Percentiles rank a stretch among this genome's conserved stretches.
phyloP scores from a whole-genome alignment of 768 basidiomycete genomes.

The Pleurotus citrinopileatus region DNA sequence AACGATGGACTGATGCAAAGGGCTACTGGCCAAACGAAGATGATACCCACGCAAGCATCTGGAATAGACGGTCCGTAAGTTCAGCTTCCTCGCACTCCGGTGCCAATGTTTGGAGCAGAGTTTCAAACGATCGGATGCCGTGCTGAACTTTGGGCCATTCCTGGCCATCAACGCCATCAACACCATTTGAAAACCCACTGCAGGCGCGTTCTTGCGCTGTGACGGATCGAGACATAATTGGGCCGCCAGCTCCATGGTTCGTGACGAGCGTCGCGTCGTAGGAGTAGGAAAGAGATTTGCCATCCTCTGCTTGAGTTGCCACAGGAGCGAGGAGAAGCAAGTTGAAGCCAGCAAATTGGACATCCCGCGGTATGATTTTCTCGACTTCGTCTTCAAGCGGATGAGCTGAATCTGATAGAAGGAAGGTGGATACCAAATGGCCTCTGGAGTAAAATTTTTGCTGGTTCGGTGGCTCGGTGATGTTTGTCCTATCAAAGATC shows the following conservation, averaged over 20 bases:
- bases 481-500: constrained; percentile 67
- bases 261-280: constrained; percentile 61
- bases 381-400: constrained; percentile 49
- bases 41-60: constrained; percentile 63
- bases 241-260: constrained; percentile 69
- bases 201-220: constrained; percentile 42
- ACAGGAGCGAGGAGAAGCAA: constrained; percentile 60
- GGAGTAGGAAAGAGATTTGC: constrained; percentile 21
- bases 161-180: constrained; percentile 58
- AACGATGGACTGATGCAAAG: constrained; percentile 15
- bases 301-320: constrained; percentile 19
- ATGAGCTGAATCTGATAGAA: constrained; percentile 47
- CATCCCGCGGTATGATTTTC: constrained; percentile 43
- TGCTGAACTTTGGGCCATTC: constrained; percentile 75
- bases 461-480: constrained; percentile 62
- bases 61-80: constrained; percentile 59
- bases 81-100: constrained; percentile 42
- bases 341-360: constrained; percentile 78
- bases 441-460: constrained; percentile 63
- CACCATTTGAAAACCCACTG: constrained; percentile 73
- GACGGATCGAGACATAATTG: constrained; percentile 52
- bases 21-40: constrained; percentile 13
- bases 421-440: constrained; percentile 62
- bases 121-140: constrained; percentile 47
- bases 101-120: constrained; percentile 36